A percentile compares a stretch with the other conserved stretches of the same genome.
These are phyloP conservation scores for Guyanaporus albipodus DNA, from an alignment of 768 basidiomycete species.

Conservation along the genomic window DNA sequence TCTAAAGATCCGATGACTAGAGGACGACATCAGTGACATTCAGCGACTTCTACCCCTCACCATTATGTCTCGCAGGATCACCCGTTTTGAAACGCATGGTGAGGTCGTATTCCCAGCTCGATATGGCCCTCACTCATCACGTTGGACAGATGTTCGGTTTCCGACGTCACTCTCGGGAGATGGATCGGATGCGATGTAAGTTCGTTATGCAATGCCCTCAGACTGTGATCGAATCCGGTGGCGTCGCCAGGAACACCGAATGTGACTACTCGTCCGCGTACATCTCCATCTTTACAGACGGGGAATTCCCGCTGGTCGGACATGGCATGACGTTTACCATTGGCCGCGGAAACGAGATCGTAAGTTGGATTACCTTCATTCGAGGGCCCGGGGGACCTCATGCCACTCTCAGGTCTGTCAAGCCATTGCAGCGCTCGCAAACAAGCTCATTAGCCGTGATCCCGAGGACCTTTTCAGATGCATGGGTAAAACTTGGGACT, in stretches of 20 bases:
- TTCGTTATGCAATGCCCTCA: not conserved
- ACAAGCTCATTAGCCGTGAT: conserved; percentile 78
- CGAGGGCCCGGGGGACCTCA: conserved; percentile 2
- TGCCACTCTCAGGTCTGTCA: conserved; percentile 58
- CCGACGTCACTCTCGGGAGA: conserved; percentile 89
- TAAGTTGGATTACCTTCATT: conserved; percentile 25
- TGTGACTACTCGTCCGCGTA: conserved; percentile 97
- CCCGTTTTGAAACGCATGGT: conserved; percentile 58
- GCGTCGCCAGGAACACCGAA: conserved; percentile 74
- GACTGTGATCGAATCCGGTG: not conserved
- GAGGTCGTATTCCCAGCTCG: conserved; percentile 9
- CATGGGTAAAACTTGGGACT: conserved; percentile 92
- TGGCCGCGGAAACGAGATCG: conserved; percentile 93
- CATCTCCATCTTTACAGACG: conserved; percentile 64
- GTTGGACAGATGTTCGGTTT: conserved; percentile 73
- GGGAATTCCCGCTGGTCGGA: conserved; percentile 69
- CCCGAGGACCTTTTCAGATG: conserved; percentile 78
- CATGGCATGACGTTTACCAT: conserved; percentile 95
- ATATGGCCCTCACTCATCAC: not conserved
- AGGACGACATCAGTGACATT: not conserved
- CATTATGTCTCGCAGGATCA: conserved; percentile 41
- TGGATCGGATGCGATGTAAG: conserved; percentile 90
- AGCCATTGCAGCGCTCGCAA: conserved; percentile 75
- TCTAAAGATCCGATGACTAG: conserved; percentile 4
- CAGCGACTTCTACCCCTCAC: not conserved